Evolutionary conservation across 495 filamentous ascomycete genomes (phyloP).

Genomic region (Penicillium ochrochloron): DNA sequence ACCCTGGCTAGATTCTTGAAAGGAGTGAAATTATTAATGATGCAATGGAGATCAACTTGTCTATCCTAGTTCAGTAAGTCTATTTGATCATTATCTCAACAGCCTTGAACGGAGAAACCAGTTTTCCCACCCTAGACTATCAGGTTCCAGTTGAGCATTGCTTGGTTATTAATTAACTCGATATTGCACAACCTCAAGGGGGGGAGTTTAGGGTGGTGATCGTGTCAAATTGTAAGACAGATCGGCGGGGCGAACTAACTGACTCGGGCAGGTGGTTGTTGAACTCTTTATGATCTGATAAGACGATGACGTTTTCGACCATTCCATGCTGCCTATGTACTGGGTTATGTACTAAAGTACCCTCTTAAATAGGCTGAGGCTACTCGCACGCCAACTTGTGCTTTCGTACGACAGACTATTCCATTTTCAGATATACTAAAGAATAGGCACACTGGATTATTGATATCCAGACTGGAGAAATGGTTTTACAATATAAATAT

Average conservation of each 20-base stretch:
- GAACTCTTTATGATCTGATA: not conserved
- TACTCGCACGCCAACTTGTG: too few species aligned
- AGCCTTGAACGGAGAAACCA: not conserved
- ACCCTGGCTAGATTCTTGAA: not conserved
- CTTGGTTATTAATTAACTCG: not conserved
- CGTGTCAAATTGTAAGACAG: not conserved
- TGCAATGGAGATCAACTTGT: not conserved
- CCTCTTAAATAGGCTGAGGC: too few species aligned
- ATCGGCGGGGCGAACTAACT: constrained; percentile 4
- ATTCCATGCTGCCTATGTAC: not conserved
- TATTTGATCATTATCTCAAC: too few species aligned
- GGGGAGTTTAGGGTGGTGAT: not conserved
- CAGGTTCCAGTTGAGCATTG: not conserved
- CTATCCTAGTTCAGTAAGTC: not conserved
- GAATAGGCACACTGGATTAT: too few species aligned
- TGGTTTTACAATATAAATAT: too few species aligned
- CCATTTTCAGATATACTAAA: too few species aligned
- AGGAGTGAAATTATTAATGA: not conserved
- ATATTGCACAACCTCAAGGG: not conserved
- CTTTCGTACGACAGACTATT: too few species aligned
- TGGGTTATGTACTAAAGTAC: not conserved
- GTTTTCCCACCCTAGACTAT: not conserved
- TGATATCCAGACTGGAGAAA: too few species aligned
- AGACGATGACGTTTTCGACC: not conserved
- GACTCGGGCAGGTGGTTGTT: not conserved